Conservation (phyloP, 2,329 filamentous ascomycete species). For the Cryphonectria parasitica region DNA sequence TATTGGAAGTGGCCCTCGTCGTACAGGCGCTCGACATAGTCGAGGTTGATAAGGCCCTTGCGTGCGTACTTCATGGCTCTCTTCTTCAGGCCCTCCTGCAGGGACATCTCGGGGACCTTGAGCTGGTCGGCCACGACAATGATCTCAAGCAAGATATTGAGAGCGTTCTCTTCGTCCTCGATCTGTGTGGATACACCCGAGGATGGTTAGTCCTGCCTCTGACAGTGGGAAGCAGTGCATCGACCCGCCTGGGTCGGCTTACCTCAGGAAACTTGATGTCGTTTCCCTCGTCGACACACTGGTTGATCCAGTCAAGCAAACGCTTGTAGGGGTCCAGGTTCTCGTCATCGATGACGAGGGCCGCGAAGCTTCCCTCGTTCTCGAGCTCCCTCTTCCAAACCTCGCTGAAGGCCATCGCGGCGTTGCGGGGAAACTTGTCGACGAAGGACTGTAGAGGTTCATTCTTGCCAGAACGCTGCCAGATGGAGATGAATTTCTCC, state of each 20-base stretch:
- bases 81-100: slow-evolving; percentile 29
- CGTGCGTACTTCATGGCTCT: slow-evolving; percentile 22
- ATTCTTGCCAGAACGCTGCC: slow-evolving; percentile 13
- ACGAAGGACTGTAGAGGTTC: slow-evolving; percentile 8
- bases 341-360: slow-evolving; percentile 18
- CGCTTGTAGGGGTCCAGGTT: slow-evolving; percentile 18
- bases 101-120: slow-evolving; percentile 26
- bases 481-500: slow-evolving; percentile 24
- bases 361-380: neutral
- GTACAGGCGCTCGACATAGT: slow-evolving; percentile 20
- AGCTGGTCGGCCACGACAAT: slow-evolving; percentile 22
- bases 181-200: neutral
- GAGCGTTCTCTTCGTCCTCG: slow-evolving; percentile 17
- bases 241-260: neutral
- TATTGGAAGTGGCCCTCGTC: slow-evolving; percentile 15
- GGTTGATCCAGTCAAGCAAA: slow-evolving; percentile 27
- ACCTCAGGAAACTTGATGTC: slow-evolving; percentile 30
- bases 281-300: slow-evolving; percentile 27
- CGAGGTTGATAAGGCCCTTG: slow-evolving; percentile 22
- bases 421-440: slow-evolving; percentile 18
- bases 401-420: slow-evolving; percentile 18
- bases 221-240: neutral
- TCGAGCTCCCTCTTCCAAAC: slow-evolving; percentile 27
- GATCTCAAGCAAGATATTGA: slow-evolving; percentile 24
- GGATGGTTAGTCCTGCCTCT: neutral